These are phyloP conservation scores for Hanseniaspora pseudoguilliermondii DNA, from an alignment of 805 yeast species.

Conservation along the genomic window DNA sequence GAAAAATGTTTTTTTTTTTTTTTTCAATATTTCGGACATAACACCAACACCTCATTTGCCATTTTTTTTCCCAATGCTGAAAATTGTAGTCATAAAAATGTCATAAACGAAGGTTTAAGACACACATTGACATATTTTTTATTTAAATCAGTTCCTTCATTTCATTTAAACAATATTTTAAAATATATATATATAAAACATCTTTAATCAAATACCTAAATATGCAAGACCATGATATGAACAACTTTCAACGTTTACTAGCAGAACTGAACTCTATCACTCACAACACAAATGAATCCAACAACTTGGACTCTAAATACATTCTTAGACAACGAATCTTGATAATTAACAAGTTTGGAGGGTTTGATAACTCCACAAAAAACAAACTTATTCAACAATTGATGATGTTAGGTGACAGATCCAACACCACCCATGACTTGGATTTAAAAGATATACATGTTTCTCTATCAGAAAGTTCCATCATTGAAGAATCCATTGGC, in stretches of 20 bases:
- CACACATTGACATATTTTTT: too few species aligned
- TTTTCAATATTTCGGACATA: too few species aligned
- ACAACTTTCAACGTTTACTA: neutral
- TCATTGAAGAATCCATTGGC: neutral
- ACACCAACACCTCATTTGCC: too few species aligned
- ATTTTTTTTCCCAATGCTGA: too few species aligned
- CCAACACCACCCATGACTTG: neutral
- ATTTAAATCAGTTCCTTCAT: too few species aligned
- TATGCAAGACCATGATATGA: neutral
- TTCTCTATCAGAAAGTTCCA: neutral
- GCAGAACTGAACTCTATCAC: neutral
- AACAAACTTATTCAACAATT: neutral
- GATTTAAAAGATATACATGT: neutral
- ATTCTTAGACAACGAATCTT: neutral
- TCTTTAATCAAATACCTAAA: neutral
- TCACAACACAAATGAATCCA: neutral
- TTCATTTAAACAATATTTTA: too few species aligned
- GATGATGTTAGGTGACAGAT: neutral
- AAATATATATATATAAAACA: too few species aligned
- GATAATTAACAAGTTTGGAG: neutral
- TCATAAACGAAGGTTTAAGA: too few species aligned
- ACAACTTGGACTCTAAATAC: neutral
- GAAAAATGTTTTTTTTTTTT: too few species aligned
- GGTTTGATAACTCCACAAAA: neutral
- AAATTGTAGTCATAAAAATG: too few species aligned